A percentile compares a stretch with the other conserved stretches of the same genome.
These are phyloP conservation scores for Candida sanyaensis DNA, from an alignment of 1,139 yeast species.

Conservation along the genomic window DNA sequence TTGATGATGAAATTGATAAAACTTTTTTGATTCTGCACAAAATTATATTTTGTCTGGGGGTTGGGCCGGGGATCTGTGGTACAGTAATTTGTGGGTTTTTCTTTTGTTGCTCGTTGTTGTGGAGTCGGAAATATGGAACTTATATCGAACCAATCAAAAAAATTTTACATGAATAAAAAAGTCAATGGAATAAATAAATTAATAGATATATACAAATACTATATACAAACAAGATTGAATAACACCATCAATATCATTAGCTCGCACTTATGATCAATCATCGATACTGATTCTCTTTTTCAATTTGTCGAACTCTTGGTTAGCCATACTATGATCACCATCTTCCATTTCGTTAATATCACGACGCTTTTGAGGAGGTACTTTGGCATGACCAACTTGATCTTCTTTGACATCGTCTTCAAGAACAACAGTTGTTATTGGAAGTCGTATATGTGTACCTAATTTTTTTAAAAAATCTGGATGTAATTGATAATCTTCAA, in stretches of 20 bases:
- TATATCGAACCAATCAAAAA: background rate
- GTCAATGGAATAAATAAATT: background rate
- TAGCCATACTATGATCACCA: constrained; percentile 18
- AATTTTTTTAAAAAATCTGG: constrained; percentile 28
- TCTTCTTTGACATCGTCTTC: constrained; percentile 39
- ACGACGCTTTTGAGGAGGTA: constrained; percentile 2
- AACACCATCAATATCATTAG: too few species aligned
- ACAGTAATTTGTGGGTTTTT: background rate
- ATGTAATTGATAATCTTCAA: constrained; percentile 32
- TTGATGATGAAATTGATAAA: too few species aligned
- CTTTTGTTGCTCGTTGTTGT: background rate
- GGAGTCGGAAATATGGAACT: background rate
- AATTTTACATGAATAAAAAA: background rate
- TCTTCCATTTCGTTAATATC: constrained; percentile 6
- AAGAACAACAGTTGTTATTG: constrained; percentile 30
- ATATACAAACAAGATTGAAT: constrained; percentile 1
- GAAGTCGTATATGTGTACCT: constrained; percentile 35
- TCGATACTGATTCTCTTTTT: constrained; percentile 26
- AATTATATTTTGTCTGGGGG: too few species aligned
- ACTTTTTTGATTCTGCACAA: too few species aligned
- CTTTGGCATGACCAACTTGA: constrained; percentile 26
- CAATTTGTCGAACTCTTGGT: constrained; percentile 20
- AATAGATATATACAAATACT: background rate
- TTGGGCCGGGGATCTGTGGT: background rate
- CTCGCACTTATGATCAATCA: constrained; percentile 8